A percentile compares a stretch with the other conserved stretches of the same genome.
These are phyloP conservation scores for Adansonia gregorii DNA, from an alignment of 441 rosid species.

Conservation along the genomic window DNA sequence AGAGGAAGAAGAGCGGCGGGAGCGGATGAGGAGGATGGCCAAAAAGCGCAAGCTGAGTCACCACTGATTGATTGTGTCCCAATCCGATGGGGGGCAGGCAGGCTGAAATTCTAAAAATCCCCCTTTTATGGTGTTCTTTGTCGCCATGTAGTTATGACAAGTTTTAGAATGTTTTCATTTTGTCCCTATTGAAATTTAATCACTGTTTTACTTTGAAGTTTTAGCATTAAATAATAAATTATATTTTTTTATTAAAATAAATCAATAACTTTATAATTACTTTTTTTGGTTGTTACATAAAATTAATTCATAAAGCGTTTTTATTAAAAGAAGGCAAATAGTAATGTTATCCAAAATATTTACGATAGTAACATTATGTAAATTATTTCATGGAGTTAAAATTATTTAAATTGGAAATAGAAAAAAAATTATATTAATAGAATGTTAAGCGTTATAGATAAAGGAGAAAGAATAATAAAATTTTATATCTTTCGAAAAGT, in stretches of 20 bases:
- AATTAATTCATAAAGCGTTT: neutral
- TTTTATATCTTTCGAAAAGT: too few species aligned
- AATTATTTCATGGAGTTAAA: too few species aligned
- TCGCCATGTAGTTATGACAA: neutral
- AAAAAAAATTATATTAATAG: too few species aligned
- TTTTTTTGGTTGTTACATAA: neutral
- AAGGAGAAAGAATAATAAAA: too few species aligned
- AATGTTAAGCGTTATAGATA: too few species aligned
- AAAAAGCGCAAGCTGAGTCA: constrained; percentile 62
- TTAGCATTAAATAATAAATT: neutral
- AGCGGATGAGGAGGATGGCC: constrained; percentile 50
- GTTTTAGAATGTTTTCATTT: neutral
- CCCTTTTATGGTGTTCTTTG: neutral
- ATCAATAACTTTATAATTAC: neutral
- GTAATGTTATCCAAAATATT: too few species aligned
- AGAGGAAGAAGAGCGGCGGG: constrained; percentile 77
- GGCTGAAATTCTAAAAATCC: neutral
- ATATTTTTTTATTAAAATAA: neutral
- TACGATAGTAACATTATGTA: too few species aligned
- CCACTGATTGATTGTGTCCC: constrained; percentile 5
- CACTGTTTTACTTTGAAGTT: neutral
- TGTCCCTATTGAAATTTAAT: neutral
- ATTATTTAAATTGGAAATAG: too few species aligned
- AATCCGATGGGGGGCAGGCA: neutral
- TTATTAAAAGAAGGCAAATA: neutral